These are phyloP conservation scores for Oryza glaberrima DNA, from an alignment of 176 grass and related monocot species.

Conservation along the genomic window DNA sequence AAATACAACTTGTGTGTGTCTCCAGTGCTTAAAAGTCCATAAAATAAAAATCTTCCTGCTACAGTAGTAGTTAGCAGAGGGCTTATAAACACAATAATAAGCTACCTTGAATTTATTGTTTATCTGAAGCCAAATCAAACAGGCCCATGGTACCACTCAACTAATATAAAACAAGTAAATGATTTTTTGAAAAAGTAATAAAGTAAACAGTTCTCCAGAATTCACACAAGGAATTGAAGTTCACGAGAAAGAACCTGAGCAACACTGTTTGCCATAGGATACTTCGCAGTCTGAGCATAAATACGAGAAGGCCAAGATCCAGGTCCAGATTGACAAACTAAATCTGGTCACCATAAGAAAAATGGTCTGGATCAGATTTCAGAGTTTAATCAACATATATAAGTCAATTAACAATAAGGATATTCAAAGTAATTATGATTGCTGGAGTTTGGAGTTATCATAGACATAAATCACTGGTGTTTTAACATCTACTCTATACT, in stretches of 20 bases:
- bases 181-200: not conserved
- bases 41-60: not conserved
- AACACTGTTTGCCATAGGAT: slow-evolving; percentile 99
- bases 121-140: not conserved
- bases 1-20: no score
- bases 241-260: slow-evolving; percentile 75
- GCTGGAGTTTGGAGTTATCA: not conserved
- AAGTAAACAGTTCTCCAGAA: slow-evolving; percentile 1
- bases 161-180: slow-evolving; percentile 15
- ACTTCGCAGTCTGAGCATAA: slow-evolving; percentile 86
- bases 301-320: slow-evolving; percentile 84
- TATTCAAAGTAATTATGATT: slow-evolving; percentile 10
- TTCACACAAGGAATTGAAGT: slow-evolving; percentile 24
- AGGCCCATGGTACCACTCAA: not conserved
- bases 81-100: slow-evolving; percentile 9
- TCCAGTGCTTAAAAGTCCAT: no score
- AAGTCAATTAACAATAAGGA: slow-evolving; percentile 18
- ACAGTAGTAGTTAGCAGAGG: not conserved
- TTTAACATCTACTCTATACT: not conserved
- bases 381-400: slow-evolving; percentile 28
- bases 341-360: slow-evolving; percentile 65
- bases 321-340: slow-evolving; percentile 98
- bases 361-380: slow-evolving; percentile 38
- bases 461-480: not conserved
- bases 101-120: not conserved